Base-by-base conservation (phyloP, 495 filamentous ascomycete genomes). In the Xylona heveae region DNA sequence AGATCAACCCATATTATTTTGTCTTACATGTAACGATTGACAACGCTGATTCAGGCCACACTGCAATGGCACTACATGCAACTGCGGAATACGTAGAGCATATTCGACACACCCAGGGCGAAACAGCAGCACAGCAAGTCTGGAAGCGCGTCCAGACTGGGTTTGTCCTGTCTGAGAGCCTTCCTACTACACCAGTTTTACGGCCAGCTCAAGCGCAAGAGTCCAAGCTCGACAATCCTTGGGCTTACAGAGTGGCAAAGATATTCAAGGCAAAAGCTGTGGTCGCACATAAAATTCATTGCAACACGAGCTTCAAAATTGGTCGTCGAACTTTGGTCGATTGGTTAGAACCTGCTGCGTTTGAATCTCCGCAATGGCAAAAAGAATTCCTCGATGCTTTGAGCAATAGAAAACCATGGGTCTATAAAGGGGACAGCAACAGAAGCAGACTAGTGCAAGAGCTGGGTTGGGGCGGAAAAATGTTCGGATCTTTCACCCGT, bases 141-240 rank as follows among this genome's bases (percentile, higher is more conserved):
- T 64, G 62, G 57, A 48, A 44, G 33, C 46, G 56, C 6, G 45
- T 64, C n/a, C 61, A 62, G 38, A 57, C 51, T 7, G 62, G 62
- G 5, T 59, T 52, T 30, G 36, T 54, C 19, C 51, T 61, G 3
- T 50, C 52, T 10, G 39, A 52, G 30, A 43, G 38, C 6, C 40
- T 54, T 17, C 40, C 49, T 17, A 45, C 36, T 23, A 43, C 34
- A 34, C 45, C 48, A 21, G 19, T 17, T 10, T 24, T 37, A 8
- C 5, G 26, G 12, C 15, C 13, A 21, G 1, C 37, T 33, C n/a
- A n/a, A n/a, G 34, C 20, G 15, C 4, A n/a, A n/a, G 20, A 19
- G n/a, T 28, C 33, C 12, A 38, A 28, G 6, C 20, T 36, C 15
- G 37, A 36, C 22, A 39, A 48, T 24, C 5, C 25, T 16, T 27